Conservation (phyloP, 2,329 filamentous ascomycete genomes). For the Fusarium pseudograminearum region DNA sequence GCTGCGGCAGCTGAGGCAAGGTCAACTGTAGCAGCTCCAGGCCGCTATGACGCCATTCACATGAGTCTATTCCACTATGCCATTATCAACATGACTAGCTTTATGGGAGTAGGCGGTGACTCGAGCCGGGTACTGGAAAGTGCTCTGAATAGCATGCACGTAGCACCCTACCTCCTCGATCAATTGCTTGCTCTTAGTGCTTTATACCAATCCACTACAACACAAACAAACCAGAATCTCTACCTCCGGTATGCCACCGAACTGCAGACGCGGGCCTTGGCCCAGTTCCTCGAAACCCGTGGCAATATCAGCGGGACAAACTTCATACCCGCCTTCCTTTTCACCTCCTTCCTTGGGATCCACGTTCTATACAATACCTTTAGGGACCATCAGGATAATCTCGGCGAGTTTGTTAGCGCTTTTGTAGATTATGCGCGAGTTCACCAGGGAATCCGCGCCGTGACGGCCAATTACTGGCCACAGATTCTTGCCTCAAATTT, state of each 20-base stretch:
- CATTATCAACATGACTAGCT: not conserved
- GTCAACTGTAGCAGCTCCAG: not conserved
- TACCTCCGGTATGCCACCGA: not conserved
- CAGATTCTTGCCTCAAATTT: not conserved
- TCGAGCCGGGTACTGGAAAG: not conserved
- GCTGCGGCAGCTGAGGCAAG: not conserved
- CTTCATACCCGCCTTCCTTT: constrained; percentile 1
- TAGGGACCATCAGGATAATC: not conserved
- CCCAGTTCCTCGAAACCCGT: not conserved
- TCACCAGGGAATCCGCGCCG: not conserved
- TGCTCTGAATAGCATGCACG: not conserved
- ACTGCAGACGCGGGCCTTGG: constrained; percentile 1
- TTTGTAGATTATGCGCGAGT: not conserved
- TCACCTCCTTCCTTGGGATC: not conserved
- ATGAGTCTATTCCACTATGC: not conserved
- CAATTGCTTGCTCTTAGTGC: constrained; percentile 1
- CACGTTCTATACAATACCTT: not conserved
- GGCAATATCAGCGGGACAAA: not conserved
- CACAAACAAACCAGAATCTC: not conserved
- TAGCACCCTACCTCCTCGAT: not conserved
- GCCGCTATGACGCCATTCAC: not conserved
- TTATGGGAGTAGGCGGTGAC: not conserved
- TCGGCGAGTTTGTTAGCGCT: not conserved
- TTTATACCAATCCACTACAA: not conserved
- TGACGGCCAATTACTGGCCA: not conserved